Conservation (phyloP, 805 yeast species). For the Cyberlindnera maclurae region DNA sequence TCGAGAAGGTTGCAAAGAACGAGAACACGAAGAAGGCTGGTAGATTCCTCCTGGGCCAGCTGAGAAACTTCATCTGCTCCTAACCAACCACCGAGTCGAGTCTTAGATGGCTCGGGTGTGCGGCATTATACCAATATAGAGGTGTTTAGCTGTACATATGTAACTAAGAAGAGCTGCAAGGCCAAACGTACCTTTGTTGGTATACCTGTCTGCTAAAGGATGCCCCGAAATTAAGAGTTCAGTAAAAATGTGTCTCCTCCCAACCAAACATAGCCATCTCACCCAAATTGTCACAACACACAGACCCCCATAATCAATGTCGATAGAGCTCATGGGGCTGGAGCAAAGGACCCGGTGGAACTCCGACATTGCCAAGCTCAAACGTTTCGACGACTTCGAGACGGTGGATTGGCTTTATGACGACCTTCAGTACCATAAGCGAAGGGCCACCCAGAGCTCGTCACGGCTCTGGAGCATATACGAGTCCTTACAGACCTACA, state of each 20-base stretch:
- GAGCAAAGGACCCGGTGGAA: slow-evolving; percentile 8
- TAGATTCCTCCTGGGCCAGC: slow-evolving; percentile 11
- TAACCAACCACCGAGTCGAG: too few relatives aligned
- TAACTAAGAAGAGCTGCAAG: too few relatives aligned
- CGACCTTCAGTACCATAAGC: slow-evolving; percentile 40
- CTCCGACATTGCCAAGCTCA: slow-evolving; percentile 17
- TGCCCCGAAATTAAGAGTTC: too few relatives aligned
- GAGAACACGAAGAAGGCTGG: slow-evolving; percentile 24
- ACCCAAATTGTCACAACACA: background rate
- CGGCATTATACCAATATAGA: too few relatives aligned
- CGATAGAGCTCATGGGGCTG: slow-evolving; percentile 3
- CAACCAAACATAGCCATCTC: too few relatives aligned
- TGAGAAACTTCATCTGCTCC: slow-evolving; percentile 8
- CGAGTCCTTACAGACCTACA: slow-evolving; percentile 39
- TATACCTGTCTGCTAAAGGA: too few relatives aligned
- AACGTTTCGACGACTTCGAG: slow-evolving; percentile 50
- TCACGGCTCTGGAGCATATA: slow-evolving; percentile 10
- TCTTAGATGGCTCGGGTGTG: too few relatives aligned
- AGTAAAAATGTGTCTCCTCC: slow-evolving; percentile 2
- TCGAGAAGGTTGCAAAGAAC: slow-evolving; percentile 16
- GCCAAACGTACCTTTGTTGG: too few relatives aligned
- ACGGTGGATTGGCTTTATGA: slow-evolving; percentile 73
- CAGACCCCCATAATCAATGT: slow-evolving; percentile 1
- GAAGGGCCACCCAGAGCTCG: slow-evolving; percentile 4
- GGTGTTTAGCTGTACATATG: too few relatives aligned